Base-by-base conservation (phyloP, 2,329 filamentous ascomycete species). In the Pseudogymnoascus sp. region DNA sequence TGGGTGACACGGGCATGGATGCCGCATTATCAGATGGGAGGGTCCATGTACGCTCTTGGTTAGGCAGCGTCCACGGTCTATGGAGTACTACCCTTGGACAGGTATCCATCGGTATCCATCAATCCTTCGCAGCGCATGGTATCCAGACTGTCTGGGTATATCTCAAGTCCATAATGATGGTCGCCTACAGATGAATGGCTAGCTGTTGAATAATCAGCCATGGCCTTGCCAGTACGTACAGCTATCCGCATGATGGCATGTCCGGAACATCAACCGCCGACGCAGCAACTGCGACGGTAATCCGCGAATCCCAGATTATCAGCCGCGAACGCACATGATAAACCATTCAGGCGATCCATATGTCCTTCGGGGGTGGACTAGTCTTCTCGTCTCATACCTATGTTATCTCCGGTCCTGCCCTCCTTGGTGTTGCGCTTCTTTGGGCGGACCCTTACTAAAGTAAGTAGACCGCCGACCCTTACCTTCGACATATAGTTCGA, bases 21-120 rank as follows among this genome's bases (percentile, higher is more conserved):
- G 28, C 28, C 50, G 28, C 50, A 56, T 56, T 56, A 56, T 56
- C 50, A 56, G 28, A 56, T 56, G 47, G 21, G 50, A 21, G 50
- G 25, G 50, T 33, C 11, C n/a, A 28, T 33, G 50, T 35, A 33
- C n/a, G 28, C 50, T 33, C 28, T 33, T 56, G 50, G 25, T 31
- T 53, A 31, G 47, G 25, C 50, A 56, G 28, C 50, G 11, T 14
- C n/a, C 16, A 35, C 33, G 28, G 50, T 21, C 21, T 21, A 2
- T 21, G 21, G 21, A 21, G 16, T 56, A 16, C 23, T 16, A 56
- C 50, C 50, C n/a, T 56, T 5, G 28, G 23, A 14, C 28, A 56
- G 16, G 28, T 33, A 56, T 18, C 47, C 25, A 33, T 21, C 16
- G 2, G 25, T 31, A 53, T 31, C 23, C 47, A 53, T 31, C 47